A percentile compares a stretch with the other conserved stretches of the same genome.
Evolutionary conservation across 768 basidiomycete species (phyloP).

Genomic region (Coprinopsis strossmayeri): DNA sequence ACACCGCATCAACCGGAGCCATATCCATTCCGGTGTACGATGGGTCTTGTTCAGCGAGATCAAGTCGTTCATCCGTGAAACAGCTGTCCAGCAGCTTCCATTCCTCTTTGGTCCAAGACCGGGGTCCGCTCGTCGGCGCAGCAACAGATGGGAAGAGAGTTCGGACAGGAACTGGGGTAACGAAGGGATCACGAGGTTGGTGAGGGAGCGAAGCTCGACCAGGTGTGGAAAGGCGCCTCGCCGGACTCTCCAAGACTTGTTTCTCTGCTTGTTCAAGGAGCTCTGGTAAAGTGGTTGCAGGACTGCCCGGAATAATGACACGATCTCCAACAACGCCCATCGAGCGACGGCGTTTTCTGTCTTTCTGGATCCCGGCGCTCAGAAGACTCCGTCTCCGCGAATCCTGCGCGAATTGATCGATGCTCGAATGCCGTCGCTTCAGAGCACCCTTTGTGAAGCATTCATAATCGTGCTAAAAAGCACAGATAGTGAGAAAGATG

Average conservation of each 20-base stretch:
- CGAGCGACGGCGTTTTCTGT: conserved; percentile 24
- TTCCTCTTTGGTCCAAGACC: conserved; percentile 63
- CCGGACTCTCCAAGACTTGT: conserved; percentile 27
- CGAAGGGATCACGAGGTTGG: conserved; percentile 21
- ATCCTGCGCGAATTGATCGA: conserved; percentile 26
- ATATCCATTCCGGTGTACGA: conserved; percentile 24
- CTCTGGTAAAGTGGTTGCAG: conserved; percentile 45
- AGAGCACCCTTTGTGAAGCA: conserved; percentile 51
- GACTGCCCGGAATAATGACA: conserved; percentile 51
- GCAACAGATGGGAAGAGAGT: not conserved
- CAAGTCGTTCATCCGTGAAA: conserved; percentile 65
- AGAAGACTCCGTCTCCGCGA: conserved; percentile 29
- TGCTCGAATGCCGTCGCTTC: conserved; percentile 23
- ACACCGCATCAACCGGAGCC: conserved; percentile 47
- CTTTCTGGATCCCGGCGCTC: conserved; percentile 21
- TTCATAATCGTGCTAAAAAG: conserved; percentile 70
- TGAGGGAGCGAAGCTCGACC: no score
- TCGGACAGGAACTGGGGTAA: conserved; percentile 18
- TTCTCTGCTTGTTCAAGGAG: conserved; percentile 54
- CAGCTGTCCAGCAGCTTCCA: conserved; percentile 80
- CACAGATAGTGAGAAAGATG: not conserved
- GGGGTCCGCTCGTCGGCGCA: conserved; percentile 1
- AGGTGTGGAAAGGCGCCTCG: no score
- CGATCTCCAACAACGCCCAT: conserved; percentile 42
- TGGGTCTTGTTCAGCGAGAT: conserved; percentile 26